These are phyloP conservation scores for Solanum lycopersicoides DNA, from an alignment of 257 asterid species.

Conservation along the genomic window DNA sequence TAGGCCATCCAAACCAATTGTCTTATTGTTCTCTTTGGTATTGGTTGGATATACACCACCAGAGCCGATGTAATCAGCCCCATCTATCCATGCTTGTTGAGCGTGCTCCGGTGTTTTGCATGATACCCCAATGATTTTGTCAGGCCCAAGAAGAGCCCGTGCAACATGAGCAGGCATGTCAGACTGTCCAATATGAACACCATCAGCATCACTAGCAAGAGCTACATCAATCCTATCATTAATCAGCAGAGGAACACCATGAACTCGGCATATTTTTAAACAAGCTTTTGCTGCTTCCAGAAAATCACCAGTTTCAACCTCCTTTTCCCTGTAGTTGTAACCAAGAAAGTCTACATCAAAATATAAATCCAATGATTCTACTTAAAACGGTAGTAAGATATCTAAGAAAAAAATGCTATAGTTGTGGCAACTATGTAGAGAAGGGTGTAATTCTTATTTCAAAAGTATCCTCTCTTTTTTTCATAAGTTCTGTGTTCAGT, in stretches of 20 bases:
- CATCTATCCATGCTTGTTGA: slow-evolving; percentile 60
- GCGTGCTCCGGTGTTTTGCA: slow-evolving; percentile 92
- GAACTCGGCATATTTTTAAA: slow-evolving; percentile 43
- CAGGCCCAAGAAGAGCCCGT: slow-evolving; percentile 77
- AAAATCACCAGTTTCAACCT: slow-evolving; percentile 61
- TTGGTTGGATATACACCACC: slow-evolving; percentile 89
- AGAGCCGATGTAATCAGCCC: slow-evolving; percentile 93
- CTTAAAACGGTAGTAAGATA: neutral
- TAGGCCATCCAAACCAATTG: slow-evolving; percentile 71
- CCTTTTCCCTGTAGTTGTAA: slow-evolving; percentile 60
- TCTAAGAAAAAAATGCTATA: neutral
- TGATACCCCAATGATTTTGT: slow-evolving; percentile 77
- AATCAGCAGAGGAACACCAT: slow-evolving; percentile 60
- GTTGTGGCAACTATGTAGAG: neutral
- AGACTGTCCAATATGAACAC: slow-evolving; percentile 88
- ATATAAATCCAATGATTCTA: neutral
- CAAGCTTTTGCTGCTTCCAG: slow-evolving; percentile 79
- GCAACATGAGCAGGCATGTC: slow-evolving; percentile 74
- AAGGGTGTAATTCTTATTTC: neutral
- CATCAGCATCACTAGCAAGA: slow-evolving; percentile 87
- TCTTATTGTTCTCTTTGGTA: slow-evolving; percentile 64
- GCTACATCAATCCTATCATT: slow-evolving; percentile 87
- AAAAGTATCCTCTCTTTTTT: neutral
- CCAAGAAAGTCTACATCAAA: neutral
- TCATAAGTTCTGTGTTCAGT: neutral